Base-by-base conservation (phyloP, 2,329 filamentous ascomycete genomes). In the Xylaria multiplex region DNA sequence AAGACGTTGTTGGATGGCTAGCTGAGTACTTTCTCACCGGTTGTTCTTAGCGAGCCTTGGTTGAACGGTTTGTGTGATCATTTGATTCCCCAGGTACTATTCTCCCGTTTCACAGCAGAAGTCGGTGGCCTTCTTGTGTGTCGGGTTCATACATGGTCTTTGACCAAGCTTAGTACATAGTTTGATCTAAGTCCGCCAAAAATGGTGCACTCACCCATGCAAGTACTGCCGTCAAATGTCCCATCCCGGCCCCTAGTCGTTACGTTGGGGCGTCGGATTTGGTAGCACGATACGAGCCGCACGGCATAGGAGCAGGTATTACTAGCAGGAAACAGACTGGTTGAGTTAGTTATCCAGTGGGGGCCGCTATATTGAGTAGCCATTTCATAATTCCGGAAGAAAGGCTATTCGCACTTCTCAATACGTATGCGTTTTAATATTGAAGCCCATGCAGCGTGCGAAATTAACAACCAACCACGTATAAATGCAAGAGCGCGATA, bases 1-100 rank as follows among this genome's bases (percentile, higher is more conserved):
- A 79, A 81, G 59, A 70, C 64, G 67, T 71, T 71, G 66, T 71
- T 69, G 55, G 65, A 66, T 24, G 53, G 16, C 22, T 62, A 70
- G 54, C 14, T 55, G 42, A 52, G 22, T 13, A 42, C 8, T 43
- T 19, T 30, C 43, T 65, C 50, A 65, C 59, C 56, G 50, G 67
- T 55, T 64, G 35, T 50, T 53, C 35, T 56, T 54, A 61, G 56
- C 37, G 55, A 68, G 55, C 22, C 24, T 32, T 50, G 13, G 59
- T 60, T 49, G 37, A 30, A 61, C 42, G 4, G 35, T 49, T 37
- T 14, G 19, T 24, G 30, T 42, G 22, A 50, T 55, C 60, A 66
- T 62, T 66, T 63, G 62, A 62, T 42, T 49, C 43, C 27, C 16
- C 27, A 43, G 30, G 57, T 59, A n/a, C 32, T 19, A 24, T 46